Conservation (phyloP, 345 rosid species). For the Citrus sp. region DNA sequence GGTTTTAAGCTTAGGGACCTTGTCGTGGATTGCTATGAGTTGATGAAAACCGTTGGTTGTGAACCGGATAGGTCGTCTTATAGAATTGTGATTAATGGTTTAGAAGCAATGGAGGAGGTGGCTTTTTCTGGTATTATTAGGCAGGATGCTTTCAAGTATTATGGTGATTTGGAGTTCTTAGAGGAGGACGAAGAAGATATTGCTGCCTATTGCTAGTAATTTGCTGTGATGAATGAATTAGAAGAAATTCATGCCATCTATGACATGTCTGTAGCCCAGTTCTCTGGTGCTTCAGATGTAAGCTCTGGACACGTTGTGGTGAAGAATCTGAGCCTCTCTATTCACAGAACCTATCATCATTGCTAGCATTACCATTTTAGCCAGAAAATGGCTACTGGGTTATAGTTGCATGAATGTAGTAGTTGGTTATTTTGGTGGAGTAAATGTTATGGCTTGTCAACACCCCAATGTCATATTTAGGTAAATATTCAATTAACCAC, state of each 20-base stretch:
- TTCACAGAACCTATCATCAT: no score
- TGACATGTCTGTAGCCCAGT: neutral
- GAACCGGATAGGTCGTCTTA: slow-evolving; percentile 66
- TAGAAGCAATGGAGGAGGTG: slow-evolving; percentile 50
- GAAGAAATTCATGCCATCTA: neutral
- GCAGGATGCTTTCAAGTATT: slow-evolving; percentile 55
- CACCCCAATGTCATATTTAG: neutral
- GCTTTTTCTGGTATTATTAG: slow-evolving; percentile 39
- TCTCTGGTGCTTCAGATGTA: neutral
- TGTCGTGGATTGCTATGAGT: slow-evolving; percentile 54
- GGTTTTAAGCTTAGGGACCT: slow-evolving; percentile 37
- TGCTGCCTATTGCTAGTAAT: neutral
- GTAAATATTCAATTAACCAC: neutral
- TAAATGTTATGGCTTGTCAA: neutral
- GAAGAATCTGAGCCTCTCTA: no score
- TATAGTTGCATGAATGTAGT: neutral
- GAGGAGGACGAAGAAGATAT: slow-evolving; percentile 32
- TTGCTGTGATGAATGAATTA: neutral
- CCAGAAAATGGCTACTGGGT: neutral
- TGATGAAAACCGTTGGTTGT: slow-evolving; percentile 58
- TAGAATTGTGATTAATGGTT: slow-evolving; percentile 51
- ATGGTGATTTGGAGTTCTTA: slow-evolving; percentile 54
- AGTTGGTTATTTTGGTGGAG: neutral
- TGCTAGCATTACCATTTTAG: neutral
- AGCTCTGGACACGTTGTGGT: no score